Percentiles rank a stretch among this genome's conserved stretches.
Conservation (phyloP, 257 asterid species). For the Solanum virginianum region DNA sequence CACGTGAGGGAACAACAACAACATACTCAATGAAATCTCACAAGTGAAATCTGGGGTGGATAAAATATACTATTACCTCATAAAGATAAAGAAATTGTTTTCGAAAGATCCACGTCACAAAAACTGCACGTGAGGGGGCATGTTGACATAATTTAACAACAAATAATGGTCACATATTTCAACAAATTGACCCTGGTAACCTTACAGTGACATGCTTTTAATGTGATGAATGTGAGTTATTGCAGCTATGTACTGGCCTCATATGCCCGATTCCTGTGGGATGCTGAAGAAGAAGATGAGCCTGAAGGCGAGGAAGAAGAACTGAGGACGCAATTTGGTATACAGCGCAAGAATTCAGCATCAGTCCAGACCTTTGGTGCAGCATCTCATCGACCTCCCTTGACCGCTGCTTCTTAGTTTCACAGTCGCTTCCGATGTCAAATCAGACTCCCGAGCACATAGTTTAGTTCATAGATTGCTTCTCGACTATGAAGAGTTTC, state of each 20-base stretch:
- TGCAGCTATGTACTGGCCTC: constrained; percentile 72
- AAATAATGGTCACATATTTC: background rate
- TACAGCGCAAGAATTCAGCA: constrained; percentile 9
- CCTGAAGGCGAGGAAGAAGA: constrained; percentile 11
- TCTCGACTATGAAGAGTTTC: background rate
- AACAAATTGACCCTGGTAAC: background rate
- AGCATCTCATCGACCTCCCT: constrained; percentile 17
- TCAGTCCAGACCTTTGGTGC: constrained; percentile 7
- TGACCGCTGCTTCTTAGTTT: constrained; percentile 38
- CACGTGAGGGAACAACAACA: background rate
- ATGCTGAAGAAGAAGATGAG: constrained; percentile 43
- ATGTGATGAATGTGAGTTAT: background rate
- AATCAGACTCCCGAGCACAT: background rate
- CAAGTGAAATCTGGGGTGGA: too few species aligned
- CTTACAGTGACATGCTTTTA: background rate
- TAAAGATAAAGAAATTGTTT: too few species aligned
- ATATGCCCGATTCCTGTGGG: constrained; percentile 88
- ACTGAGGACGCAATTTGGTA: constrained; percentile 12
- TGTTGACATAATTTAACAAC: background rate
- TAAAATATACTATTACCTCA: too few species aligned
- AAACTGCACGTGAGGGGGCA: background rate
- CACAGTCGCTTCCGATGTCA: background rate
- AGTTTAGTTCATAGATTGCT: background rate
- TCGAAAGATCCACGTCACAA: too few species aligned
- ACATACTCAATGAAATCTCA: too few species aligned